These are phyloP conservation scores for Suillus decipiens DNA, from an alignment of 768 basidiomycete species.

Conservation along the genomic window DNA sequence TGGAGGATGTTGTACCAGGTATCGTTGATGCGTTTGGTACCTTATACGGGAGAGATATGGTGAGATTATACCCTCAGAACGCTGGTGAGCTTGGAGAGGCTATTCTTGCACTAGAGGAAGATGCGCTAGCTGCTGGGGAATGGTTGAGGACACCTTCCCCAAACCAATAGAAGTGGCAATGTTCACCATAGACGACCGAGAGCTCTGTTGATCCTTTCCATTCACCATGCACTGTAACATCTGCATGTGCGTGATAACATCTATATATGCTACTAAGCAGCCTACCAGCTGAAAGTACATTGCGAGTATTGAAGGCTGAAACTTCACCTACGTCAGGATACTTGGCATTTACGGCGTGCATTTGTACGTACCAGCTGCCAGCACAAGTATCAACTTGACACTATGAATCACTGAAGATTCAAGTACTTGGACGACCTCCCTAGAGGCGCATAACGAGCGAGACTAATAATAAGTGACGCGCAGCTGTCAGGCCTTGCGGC, in stretches of 20 bases:
- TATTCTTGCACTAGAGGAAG: constrained; percentile 49
- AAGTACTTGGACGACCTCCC: too few relatives aligned
- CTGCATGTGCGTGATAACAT: background rate
- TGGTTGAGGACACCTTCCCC: constrained; percentile 36
- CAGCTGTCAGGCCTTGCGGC: too few relatives aligned
- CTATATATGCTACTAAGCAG: background rate
- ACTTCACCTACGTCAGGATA: background rate
- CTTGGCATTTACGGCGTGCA: background rate
- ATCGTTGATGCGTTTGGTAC: constrained; percentile 50
- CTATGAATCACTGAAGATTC: too few relatives aligned
- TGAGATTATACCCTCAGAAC: constrained; percentile 40
- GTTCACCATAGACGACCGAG: background rate
- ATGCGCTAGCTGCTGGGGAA: constrained; percentile 41
- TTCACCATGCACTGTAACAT: background rate
- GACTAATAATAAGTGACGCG: too few relatives aligned
- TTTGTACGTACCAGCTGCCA: background rate
- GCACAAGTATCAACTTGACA: background rate
- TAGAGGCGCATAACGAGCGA: too few relatives aligned
- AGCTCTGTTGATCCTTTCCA: background rate
- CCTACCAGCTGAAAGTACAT: background rate
- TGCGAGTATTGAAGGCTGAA: background rate
- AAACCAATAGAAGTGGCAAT: background rate
- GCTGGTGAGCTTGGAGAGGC: constrained; percentile 50
- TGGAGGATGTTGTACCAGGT: constrained; percentile 54
- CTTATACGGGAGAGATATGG: constrained; percentile 50